Evolutionary conservation across 169 alveolate species (phyloP), one percentile per base, ranked within the genome.

Genomic region (Babesia gibsoni): DNA sequence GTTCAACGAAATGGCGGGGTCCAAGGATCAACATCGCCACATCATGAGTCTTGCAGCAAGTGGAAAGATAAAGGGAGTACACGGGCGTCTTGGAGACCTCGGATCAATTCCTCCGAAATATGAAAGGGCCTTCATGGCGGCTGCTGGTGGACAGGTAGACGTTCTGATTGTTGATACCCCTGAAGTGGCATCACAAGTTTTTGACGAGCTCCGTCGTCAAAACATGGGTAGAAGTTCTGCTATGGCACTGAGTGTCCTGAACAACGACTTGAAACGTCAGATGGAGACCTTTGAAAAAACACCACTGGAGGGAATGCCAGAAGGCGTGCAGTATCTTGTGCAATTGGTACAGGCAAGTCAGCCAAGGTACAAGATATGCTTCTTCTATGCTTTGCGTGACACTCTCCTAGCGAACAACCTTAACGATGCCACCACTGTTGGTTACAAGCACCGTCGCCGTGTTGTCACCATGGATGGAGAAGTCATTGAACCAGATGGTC

Each of bases 401-500:
- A 95, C 98, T 3, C 74, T 96, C 16, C 95, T 95, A 3, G 92
- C 94, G 25, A 91, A 89, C 16, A 83, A 79, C 59, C 84, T 96
- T 9, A 96, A 94, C 8, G 88, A 57, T 25, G 98, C 97, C 12
- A 88, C 93, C 33, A 78, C 74, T 53, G 90, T 95, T 7, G 94
- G 94, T 1, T 94, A 92, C 84, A 42, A 75, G 20, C 88, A 79
- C 56, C 90, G 95, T 46, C 83, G 89, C 67, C 91, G 98, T 70
- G 97, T 95, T 0, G 98, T 95, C 0, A 94, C 98, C 22, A 39
- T 92, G 29, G 87, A 90, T 50, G 99, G 99, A 1, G 97, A 94
- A 69, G 57, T 96, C 22, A 92, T 95, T 10, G 98, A 96, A 57
- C 84, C 89, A 14, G 92, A 95, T 25, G 99, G 99, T 23, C 90